Evolutionary conservation across 139 green algal genomes (phyloP), one percentile per base, ranked within the genome.

Genomic region (Chlorella sp.): DNA sequence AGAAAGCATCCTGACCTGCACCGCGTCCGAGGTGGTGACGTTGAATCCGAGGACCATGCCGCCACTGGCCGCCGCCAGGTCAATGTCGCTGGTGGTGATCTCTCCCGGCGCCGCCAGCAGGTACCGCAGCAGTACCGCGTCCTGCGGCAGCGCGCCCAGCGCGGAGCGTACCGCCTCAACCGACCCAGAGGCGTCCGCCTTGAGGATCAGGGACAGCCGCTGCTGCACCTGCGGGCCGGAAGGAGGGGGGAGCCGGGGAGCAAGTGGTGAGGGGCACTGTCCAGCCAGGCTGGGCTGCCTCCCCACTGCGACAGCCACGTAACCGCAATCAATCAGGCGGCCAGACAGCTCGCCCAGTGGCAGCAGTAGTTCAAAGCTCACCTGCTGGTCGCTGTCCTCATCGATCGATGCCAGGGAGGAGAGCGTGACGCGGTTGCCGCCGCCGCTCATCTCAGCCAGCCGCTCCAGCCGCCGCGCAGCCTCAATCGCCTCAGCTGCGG

Each of bases 121-220:
- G 93, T 96, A 99, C 75, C 97, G 92, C 87, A 99, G 93, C 77
- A 90, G 77, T 9, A 99, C 93, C 1, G 82, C 89, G 82, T 98
- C 94, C 89, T 99, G 97, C 22, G 97, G 97, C 74, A 99, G 90
- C 68, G 67, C 82, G 2, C 74, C 65, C 51, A 99, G 90, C 11
- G 97, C 95, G 19, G 86, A 85, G 75, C 96, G 95, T 73, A 99
- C 94, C 7, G 96, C 97, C 88, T 99, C 97, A 26, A 97, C 82
- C 32, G 94, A 92, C 30, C 97, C 97, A 41, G 90, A 92, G 7
- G 95, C 95, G 85, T 98, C 96, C 8, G 94, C 94, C 90, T 96
- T 89, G 44, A 81, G 13, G 58, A 1, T 11, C 65, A 54, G 64
- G 41, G 51, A 60, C 51, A 60, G 60, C 60, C 28, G 60, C 28